A percentile compares a stretch with the other conserved stretches of the same genome.
Evolutionary conservation across 208 protist genomes (phyloP).

Genomic region (Leishmania arabica): DNA sequence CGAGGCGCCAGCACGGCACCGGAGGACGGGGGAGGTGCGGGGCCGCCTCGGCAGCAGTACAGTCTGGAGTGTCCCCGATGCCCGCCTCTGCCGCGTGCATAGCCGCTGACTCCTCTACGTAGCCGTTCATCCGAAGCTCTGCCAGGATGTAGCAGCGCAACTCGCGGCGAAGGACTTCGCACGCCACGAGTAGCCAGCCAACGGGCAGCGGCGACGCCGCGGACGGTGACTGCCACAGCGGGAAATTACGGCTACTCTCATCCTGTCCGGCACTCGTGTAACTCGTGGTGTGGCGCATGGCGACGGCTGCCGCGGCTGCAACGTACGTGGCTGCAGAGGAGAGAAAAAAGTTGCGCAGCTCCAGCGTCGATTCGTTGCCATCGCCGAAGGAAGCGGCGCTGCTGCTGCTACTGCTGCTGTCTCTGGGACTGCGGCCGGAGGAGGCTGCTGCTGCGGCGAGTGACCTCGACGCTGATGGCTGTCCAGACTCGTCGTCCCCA

Average conservation of each 20-base stretch:
- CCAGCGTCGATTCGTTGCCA: not conserved
- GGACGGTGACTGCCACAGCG: not conserved
- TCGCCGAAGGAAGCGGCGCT: not conserved
- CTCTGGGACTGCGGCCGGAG: not conserved
- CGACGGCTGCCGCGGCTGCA: slow-evolving; percentile 1
- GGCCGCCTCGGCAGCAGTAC: not conserved
- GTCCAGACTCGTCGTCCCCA: too few species aligned
- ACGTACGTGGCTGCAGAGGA: slow-evolving; percentile 43
- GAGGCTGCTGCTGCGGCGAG: not conserved
- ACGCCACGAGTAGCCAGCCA: slow-evolving; percentile 37
- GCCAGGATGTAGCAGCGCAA: slow-evolving; percentile 27
- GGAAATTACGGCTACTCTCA: not conserved
- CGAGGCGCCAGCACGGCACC: slow-evolving; percentile 2
- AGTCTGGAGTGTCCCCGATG: not conserved
- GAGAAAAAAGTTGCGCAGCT: slow-evolving; percentile 34
- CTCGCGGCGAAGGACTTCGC: slow-evolving; percentile 53
- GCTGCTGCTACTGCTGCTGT: not conserved
- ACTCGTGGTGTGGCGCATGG: not conserved
- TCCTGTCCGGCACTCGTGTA: slow-evolving; percentile 7
- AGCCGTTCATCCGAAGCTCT: slow-evolving; percentile 11
- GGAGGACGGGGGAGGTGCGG: not conserved
- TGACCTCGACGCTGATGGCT: not conserved
- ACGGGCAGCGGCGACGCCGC: slow-evolving; percentile 4
- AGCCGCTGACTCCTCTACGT: slow-evolving; percentile 4
- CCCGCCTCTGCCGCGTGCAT: not conserved